These are phyloP conservation scores for Pseudogymnoascus sp. DNA, from an alignment of 2,329 filamentous ascomycete genomes.

Conservation along the genomic window DNA sequence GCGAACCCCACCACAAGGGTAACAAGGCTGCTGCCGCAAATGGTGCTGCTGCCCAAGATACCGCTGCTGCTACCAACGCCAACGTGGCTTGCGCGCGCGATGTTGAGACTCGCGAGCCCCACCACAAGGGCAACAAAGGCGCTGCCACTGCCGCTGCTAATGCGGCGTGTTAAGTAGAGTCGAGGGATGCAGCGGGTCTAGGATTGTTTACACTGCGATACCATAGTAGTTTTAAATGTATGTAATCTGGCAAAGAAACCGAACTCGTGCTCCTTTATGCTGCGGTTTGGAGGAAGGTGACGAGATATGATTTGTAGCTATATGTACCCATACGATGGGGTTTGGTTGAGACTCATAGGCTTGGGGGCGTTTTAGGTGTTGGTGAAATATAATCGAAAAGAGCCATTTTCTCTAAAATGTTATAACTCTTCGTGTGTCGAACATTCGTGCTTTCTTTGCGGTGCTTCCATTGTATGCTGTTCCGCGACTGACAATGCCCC, in stretches of 20 bases:
- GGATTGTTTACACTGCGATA: neutral
- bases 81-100: neutral
- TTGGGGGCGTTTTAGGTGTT: too few relatives aligned
- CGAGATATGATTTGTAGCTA: neutral
- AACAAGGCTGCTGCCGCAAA: constrained; percentile 15
- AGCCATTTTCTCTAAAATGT: too few relatives aligned
- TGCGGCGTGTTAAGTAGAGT: neutral
- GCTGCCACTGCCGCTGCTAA: neutral
- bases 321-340: neutral
- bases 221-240: neutral
- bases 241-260: neutral
- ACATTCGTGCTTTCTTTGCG: too few relatives aligned
- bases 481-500: too few relatives aligned
- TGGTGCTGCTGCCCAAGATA: neutral
- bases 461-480: too few relatives aligned
- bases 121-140: constrained; percentile 20
- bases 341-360: too few relatives aligned
- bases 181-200: neutral
- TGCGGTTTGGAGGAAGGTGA: neutral
- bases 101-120: constrained; percentile 10
- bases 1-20: constrained; percentile 15
- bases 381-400: too few relatives aligned
- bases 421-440: too few relatives aligned
- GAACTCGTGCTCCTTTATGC: neutral
- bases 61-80: neutral